Evolutionary conservation across 768 basidiomycete genomes (phyloP).

Genomic region (Trametes cinnabarina): DNA sequence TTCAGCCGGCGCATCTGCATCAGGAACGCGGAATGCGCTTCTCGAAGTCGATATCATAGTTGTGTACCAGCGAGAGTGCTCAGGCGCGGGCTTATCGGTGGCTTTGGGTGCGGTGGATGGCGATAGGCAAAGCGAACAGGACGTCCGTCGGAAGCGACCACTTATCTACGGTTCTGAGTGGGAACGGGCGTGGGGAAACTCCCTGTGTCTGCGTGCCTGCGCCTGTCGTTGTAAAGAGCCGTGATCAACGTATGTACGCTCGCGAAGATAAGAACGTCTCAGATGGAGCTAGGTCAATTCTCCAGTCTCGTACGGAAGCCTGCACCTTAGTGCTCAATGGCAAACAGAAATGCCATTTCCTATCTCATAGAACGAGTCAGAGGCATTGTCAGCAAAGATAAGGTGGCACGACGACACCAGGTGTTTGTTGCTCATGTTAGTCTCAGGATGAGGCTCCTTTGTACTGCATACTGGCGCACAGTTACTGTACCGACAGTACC

Average conservation of each 20-base stretch:
- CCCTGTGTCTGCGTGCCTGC: too few species aligned
- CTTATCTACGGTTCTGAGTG: background rate
- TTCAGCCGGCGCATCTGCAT: too few species aligned
- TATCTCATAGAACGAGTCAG: background rate
- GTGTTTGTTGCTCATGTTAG: too few species aligned
- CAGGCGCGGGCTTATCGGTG: background rate
- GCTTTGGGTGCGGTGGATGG: background rate
- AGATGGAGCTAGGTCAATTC: background rate
- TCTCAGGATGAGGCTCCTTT: too few species aligned
- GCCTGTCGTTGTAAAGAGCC: too few species aligned
- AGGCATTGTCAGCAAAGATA: too few species aligned
- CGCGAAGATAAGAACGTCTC: background rate
- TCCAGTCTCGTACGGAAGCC: background rate
- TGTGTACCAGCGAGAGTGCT: background rate
- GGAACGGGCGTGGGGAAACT: background rate
- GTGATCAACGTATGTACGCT: background rate
- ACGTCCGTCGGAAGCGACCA: background rate
- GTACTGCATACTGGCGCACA: too few species aligned
- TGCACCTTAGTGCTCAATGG: background rate
- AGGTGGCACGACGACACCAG: too few species aligned
- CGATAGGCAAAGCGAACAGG: conserved; percentile 6
- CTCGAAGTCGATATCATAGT: background rate
- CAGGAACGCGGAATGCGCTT: background rate
- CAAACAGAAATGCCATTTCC: background rate
- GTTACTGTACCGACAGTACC: too few species aligned